Base-by-base conservation (phyloP, 2,329 filamentous ascomycete species). In the Fusarium dlaminii region DNA sequence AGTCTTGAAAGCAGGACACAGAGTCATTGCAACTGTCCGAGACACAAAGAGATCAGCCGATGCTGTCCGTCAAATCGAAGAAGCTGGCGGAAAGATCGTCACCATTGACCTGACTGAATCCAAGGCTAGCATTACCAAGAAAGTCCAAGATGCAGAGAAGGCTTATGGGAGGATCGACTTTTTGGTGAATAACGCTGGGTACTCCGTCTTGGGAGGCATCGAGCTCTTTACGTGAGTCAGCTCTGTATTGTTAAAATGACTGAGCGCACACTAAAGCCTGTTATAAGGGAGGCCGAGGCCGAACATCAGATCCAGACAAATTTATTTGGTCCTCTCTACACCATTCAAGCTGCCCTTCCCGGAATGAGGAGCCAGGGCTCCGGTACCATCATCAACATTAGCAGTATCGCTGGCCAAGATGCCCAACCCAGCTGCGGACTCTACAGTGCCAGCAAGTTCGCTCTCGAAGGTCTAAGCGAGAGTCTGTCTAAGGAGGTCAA, bases 141-240 rank as follows among this genome's bases (percentile, higher is more conserved):
- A 77, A 39, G 56, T 81, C 6, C 65, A 75, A 18, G 71, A 71
- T 12, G 79, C 75, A 10, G 76, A 36, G 80, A 82, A 37, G 69
- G 73, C 18, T 57, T 77, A 75, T 39, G 78, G 79, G 14, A 43
- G 56, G 4, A 83, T 90, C 43, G 87, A 90, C 49, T 82, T 88
- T 8, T 78, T 90, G 9, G 83, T 89, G 46, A 89, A 89, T 72
- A 87, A 87, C 65, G 87, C 88, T 6, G 88, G 84, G 6, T 84
- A 81, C 59, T 82, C 81, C 14, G 64, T 66, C 22, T 52, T 78
- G 27, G 74, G 73, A 2, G 59, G 65, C 6, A 52, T 78, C 15
- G 76, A 77, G 45, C 55, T 77, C 2, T 81, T 82, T 58, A 81
- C 76, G 27, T 77, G 65, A 56, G 74, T 70, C 14, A 29, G 49